Base-by-base conservation (phyloP, 805 yeast species). In the Ogataea philodendri region DNA sequence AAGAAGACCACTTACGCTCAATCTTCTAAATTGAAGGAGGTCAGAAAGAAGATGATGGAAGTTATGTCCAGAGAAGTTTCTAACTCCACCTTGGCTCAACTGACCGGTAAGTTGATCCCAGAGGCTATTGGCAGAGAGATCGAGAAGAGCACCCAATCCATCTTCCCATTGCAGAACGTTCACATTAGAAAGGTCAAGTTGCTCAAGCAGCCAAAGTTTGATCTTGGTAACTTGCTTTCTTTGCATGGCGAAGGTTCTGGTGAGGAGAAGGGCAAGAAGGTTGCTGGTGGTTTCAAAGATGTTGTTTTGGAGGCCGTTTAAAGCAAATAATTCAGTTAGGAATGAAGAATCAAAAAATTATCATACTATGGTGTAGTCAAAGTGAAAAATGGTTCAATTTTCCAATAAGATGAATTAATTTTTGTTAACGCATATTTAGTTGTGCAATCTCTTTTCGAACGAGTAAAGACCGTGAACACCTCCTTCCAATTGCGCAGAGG, bases 91-190 rank as follows among this genome's bases (percentile, higher is more conserved):
- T 81, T 89, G 66, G 86, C 96, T 67, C 97, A 89, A 76, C 84
- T 89, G 69, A 87, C 95, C 59, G 78, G 94, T 65, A 89, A 90
- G 79, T 85, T 89, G 76, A 89, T 89, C 62, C 97, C 97, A 66
- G 97, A 89, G 77, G 96, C 90, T 58, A 89, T 89, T 69, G 95
- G 96, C 67, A 90, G 95, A 74, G 97, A 90, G 74, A 90, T 89
- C 63, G 95, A 88, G 76, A 89, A 88, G 78, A 80, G 95, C 52
- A 85, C 97, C 55, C 88, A 83, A 72, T 75, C 85, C 61, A 85
- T 89, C 76, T 88, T 76, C 82, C 97, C 97, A 65, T 82, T 90
- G 69, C 97, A 90, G 78, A 88, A 90, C 78, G 95, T 89, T 65
- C 94, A 88, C 83, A 85, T 90, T 72, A 89, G 97, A 82, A 90